Base-by-base conservation (phyloP, 805 yeast genomes). In the Barnettozyma botsteinii region DNA sequence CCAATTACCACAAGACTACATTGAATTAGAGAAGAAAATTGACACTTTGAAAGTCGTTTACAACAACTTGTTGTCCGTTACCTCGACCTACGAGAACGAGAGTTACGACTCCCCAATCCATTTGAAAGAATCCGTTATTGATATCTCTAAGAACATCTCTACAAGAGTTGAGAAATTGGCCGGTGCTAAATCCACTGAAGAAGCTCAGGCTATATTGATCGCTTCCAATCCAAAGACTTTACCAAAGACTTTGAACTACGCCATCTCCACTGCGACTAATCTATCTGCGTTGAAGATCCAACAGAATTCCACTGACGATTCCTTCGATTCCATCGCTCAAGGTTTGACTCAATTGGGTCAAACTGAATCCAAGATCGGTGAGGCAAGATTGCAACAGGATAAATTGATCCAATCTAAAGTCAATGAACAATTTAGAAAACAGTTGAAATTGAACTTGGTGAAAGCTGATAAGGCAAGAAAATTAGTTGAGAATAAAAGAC, bases 191-290 rank as follows among this genome's bases (percentile, higher is more conserved):
- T 72, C 83, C 19, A 85, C 91, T 2, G 73, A 78, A n/a, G 95
- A 85, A 58, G 91, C 89, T 5, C 93, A 85, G 65, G 76, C 83
- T 12, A 83, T 85, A 12, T 65, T 83, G 30, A 66, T 73, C 39
- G 65, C 69, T 20, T 63, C 79, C 57, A 66, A 73, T 53, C 70
- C 77, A 33, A 60, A 62, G 42, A 50, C 59, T 33, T 71, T 73
- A 43, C 95, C 94, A 52, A 83, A 84, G 69, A 86, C 95, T 13
- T 69, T 85, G 55, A 80, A 81, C 61, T 91, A 84, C 59, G 94
- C 95, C 7, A 66, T 85, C 43, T 75, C 86, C 33, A 75, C 91
- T 43, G 89, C 91, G 30, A 74, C 91, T 9, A 74, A 80, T 45
- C 72, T 59, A 42, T 41, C 59, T 47, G 52, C 62, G 46, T 44